These are phyloP conservation scores for Silene uniflora DNA, from an alignment of 148 eudicot species.

Conservation along the genomic window DNA sequence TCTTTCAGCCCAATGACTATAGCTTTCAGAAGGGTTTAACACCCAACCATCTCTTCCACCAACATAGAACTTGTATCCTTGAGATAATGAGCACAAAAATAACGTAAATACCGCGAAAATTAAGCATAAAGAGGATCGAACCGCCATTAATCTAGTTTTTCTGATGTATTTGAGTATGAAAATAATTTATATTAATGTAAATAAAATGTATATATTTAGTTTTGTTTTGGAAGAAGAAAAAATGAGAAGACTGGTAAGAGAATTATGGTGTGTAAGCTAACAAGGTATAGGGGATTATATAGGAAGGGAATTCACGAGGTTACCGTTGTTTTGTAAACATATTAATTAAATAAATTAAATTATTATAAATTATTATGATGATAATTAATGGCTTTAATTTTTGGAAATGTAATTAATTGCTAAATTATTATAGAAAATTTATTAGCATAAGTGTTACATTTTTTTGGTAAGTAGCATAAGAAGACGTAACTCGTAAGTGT, in stretches of 20 bases:
- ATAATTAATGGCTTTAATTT: not conserved
- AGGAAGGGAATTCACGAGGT: conserved; percentile 19
- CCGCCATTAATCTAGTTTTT: conserved; percentile 1
- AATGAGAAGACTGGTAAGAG: not conserved
- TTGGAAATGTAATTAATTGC: no score
- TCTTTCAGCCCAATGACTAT: conserved; percentile 67
- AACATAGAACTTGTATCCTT: conserved; percentile 46
- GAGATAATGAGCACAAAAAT: conserved; percentile 20
- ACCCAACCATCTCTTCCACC: conserved; percentile 84
- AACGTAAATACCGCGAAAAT: conserved; percentile 6
- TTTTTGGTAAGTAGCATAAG: no score
- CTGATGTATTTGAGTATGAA: not conserved
- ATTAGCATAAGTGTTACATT: no score
- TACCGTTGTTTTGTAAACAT: conserved; percentile 18
- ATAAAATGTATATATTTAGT: not conserved
- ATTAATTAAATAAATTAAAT: not conserved
- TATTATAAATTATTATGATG: not conserved
- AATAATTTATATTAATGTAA: not conserved
- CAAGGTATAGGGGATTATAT: conserved; percentile 11
- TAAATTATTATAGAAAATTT: no score
- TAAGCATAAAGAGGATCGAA: not conserved
- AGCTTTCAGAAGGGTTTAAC: conserved; percentile 47
- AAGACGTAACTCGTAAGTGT: no score
- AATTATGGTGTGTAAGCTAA: not conserved
- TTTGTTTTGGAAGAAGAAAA: not conserved